These are phyloP conservation scores for Melampsora larici-populina DNA, from an alignment of 1,284 basidiomycete genomes.

Conservation along the genomic window DNA sequence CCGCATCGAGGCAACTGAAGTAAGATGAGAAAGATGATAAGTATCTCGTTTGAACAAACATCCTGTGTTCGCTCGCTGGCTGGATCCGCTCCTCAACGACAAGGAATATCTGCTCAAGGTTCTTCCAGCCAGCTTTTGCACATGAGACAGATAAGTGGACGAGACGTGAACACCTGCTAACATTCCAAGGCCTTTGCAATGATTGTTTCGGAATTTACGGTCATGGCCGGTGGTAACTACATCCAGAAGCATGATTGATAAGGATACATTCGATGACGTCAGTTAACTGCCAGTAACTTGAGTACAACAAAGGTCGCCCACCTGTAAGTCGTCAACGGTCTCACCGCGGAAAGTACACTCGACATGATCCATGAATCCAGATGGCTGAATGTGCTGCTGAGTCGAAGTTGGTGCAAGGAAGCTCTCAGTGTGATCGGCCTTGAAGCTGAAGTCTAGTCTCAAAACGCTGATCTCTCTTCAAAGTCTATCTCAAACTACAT, in stretches of 20 bases:
- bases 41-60: neutral
- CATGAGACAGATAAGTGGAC: neutral
- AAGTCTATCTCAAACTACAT: too few species aligned
- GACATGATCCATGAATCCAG: neutral
- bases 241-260: neutral
- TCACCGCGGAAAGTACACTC: neutral
- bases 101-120: too few species aligned
- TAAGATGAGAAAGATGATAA: neutral
- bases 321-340: constrained; percentile 8
- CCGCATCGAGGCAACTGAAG: constrained; percentile 16
- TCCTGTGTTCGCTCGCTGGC: too few species aligned
- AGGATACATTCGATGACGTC: neutral
- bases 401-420: neutral
- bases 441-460: too few species aligned
- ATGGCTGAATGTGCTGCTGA: neutral
- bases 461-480: too few species aligned
- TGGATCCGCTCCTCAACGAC: too few species aligned
- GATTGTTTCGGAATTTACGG: neutral
- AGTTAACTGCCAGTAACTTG: neutral
- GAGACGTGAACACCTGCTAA: neutral
- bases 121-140: too few species aligned
- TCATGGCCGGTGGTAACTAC: constrained; percentile 8
- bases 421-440: too few species aligned
- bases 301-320: neutral
- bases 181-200: constrained; percentile 11